Percentiles rank a stretch among this genome's conserved stretches.
phyloP scores from a whole-genome alignment of 208 protist genomes.

The Trichomonas gallinae region DNA sequence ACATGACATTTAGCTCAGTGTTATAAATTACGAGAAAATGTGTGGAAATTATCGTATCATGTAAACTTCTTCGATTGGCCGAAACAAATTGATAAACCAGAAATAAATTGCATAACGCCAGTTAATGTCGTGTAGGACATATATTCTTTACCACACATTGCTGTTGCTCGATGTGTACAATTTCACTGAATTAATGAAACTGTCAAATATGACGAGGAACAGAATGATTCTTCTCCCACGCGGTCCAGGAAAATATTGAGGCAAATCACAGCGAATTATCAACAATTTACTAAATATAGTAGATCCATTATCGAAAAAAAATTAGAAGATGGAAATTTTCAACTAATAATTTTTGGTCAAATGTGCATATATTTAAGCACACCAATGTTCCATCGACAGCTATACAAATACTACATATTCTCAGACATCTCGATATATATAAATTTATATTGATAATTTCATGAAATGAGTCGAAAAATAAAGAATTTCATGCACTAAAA shows the following conservation, averaged over 20 bases:
- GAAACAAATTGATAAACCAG: background rate
- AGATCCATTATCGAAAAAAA: background rate
- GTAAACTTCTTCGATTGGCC: background rate
- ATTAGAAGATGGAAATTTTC: background rate
- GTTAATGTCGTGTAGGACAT: background rate
- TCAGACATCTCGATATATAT: background rate
- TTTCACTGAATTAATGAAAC: background rate
- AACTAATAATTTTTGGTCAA: background rate
- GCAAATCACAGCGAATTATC: background rate
- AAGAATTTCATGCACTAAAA: too few relatives aligned
- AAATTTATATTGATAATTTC: background rate
- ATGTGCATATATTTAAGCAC: background rate
- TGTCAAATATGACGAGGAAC: background rate
- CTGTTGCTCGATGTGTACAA: background rate
- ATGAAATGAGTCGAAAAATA: background rate
- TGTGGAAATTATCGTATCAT: background rate
- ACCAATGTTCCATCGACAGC: background rate
- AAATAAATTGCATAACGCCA: background rate
- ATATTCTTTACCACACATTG: background rate
- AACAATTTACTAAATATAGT: background rate
- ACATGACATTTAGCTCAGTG: too few relatives aligned
- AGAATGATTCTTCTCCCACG: background rate
- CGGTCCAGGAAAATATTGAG: background rate
- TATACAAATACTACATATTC: background rate
- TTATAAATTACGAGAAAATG: too few relatives aligned